Conservation (phyloP, 1,139 yeast genomes). For the Saccharomyces hybrid region DNA sequence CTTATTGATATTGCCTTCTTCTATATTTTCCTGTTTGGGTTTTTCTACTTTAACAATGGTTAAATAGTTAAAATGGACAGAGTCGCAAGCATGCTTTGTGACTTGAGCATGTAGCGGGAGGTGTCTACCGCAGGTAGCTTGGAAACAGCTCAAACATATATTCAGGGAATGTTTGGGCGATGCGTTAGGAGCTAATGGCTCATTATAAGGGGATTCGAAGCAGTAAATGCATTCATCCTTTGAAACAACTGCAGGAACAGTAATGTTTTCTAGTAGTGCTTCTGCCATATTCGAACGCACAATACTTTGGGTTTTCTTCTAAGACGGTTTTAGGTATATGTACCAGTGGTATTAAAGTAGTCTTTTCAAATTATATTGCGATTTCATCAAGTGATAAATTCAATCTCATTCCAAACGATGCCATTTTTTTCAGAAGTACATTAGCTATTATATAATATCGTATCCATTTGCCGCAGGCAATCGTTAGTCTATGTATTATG, state of each 20-base stretch:
- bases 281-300: slow-evolving; percentile 2
- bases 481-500: not conserved
- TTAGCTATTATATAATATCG: not conserved
- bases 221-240: slow-evolving; percentile 33
- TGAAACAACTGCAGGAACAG: slow-evolving; percentile 24
- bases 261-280: slow-evolving; percentile 6
- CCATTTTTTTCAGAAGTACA: not conserved
- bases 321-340: not conserved
- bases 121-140: slow-evolving; percentile 27
- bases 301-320: not conserved
- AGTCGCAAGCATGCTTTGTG: slow-evolving; percentile 13
- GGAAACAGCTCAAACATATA: slow-evolving; percentile 29
- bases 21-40: slow-evolving; percentile 10
- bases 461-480: not conserved
- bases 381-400: not conserved
- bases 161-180: slow-evolving; percentile 18
- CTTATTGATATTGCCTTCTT: slow-evolving; percentile 35
- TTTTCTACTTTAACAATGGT: slow-evolving; percentile 20
- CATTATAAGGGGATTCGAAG: slow-evolving; percentile 25
- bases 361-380: not conserved
- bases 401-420: not conserved
- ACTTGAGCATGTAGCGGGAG: slow-evolving; percentile 20
- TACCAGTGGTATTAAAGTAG: not conserved
- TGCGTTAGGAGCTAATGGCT: not conserved
- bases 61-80: slow-evolving; percentile 18